Evolutionary conservation across 1,284 basidiomycete genomes (phyloP), one percentile per base, ranked within the genome.

Genomic region (Pseudozyma tsukubaensis): DNA sequence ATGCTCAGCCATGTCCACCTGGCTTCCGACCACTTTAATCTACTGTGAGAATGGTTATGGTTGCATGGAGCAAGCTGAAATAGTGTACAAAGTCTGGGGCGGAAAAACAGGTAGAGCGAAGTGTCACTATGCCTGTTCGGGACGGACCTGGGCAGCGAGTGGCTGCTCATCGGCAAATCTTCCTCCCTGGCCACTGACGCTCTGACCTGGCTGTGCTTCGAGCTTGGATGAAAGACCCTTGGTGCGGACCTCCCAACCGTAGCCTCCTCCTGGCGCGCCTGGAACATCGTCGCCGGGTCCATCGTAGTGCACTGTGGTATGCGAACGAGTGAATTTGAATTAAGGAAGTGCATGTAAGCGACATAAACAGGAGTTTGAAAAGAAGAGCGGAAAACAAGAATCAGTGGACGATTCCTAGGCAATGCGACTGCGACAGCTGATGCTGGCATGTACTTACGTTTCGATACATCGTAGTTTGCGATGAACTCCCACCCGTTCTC

Each of bases 401-500:
- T 29, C 24, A 29, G 24, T 29, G 6, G 24, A 6, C 24, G 6
- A 29, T 3, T 3, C 3, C 24, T 29, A 29, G 3, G 24, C 24
- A 29, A 6, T 29, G 24, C 24, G 24, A 29, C 6, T 29, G 3
- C 24, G 24, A 29, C 6, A 29, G 24, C 24, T 29, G 24, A 29
- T 29, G 24, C 24, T 29, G 24, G 24, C 6, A 29, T 29, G 24
- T 29, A 79, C 75, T 63, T 50, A 80, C 76, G 55, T 9, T 78
- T 61, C n/a, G 78, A 72, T 1, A 77, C 82, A 48, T 83, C 80
- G 62, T 83, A 83, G 72, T 84, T 84, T 48, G 50, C 80, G 49
- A 83, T 81, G 57, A 83, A 84, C 59, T 79, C 73, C 83, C 83
- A 99, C 2, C 96, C 97, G 68, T 93, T 89, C 85, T 97, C 91